A percentile compares a stretch with the other conserved stretches of the same genome.
phyloP scores from a whole-genome alignment of 257 asterid genomes.

The Gentiana straminea region DNA sequence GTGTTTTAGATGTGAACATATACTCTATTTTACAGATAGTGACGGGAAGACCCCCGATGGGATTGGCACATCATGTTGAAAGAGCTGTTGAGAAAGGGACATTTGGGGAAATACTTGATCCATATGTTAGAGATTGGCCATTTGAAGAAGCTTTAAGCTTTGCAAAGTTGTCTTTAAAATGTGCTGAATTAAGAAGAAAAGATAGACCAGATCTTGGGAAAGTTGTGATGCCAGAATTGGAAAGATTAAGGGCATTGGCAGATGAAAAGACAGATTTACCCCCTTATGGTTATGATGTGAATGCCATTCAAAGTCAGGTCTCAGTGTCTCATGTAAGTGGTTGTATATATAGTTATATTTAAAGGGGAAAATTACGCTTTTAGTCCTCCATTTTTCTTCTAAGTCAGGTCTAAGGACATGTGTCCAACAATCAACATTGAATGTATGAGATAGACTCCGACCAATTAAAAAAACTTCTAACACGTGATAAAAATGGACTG shows the following conservation, averaged over 20 bases:
- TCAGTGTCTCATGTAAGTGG: constrained; percentile 1
- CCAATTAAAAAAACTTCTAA: too few relatives aligned
- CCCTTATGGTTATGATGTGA: not conserved
- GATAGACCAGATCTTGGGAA: constrained; percentile 21
- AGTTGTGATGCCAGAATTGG: constrained; percentile 16
- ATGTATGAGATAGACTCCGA: too few relatives aligned
- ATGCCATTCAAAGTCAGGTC: not conserved
- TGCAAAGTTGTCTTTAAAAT: constrained; percentile 18
- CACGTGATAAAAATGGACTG: too few relatives aligned
- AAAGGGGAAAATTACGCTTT: too few relatives aligned
- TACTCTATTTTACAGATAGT: constrained; percentile 10
- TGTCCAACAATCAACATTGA: too few relatives aligned
- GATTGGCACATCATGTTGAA: constrained; percentile 16
- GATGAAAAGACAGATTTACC: constrained; percentile 1
- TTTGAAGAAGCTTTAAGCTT: constrained; percentile 14
- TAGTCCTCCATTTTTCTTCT: too few relatives aligned
- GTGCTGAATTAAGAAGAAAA: constrained; percentile 19
- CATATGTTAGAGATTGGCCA: constrained; percentile 20
- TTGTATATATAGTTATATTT: too few relatives aligned
- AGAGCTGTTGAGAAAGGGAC: constrained; percentile 16
- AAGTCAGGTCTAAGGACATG: too few relatives aligned
- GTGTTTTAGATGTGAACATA: too few relatives aligned
- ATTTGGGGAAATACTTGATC: constrained; percentile 18
- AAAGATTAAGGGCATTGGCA: constrained; percentile 13
- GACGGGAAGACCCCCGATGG: constrained; percentile 20